These are phyloP conservation scores for Lichtheimia ramosa DNA, from an alignment of 371 early-diverging fungal species.

Conservation along the genomic window DNA sequence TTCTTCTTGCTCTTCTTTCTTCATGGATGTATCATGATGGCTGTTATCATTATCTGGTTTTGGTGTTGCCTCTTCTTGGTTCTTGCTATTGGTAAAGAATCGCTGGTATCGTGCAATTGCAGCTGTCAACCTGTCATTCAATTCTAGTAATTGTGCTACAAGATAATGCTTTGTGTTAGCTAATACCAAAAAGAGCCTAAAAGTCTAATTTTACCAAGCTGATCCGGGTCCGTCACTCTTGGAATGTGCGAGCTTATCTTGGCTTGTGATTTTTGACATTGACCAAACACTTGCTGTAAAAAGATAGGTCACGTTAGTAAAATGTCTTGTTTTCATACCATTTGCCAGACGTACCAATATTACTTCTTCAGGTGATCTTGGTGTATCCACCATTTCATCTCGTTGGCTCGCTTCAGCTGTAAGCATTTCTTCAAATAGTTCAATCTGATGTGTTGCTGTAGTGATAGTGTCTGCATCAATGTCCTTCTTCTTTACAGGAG, in stretches of 20 bases:
- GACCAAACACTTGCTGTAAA: slow-evolving; percentile 38
- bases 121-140: slow-evolving; percentile 40
- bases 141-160: slow-evolving; percentile 26
- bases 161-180: background rate
- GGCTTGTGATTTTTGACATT: slow-evolving; percentile 33
- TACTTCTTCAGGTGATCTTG: slow-evolving; percentile 16
- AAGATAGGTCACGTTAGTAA: no score
- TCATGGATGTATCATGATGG: background rate
- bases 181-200: no score
- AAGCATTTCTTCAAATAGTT: slow-evolving; percentile 23
- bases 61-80: background rate
- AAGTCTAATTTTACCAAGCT: slow-evolving; percentile 34
- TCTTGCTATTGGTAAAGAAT: slow-evolving; percentile 5
- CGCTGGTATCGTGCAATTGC: slow-evolving; percentile 22
- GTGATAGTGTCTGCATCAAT: slow-evolving; percentile 10
- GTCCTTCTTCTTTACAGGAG: background rate
- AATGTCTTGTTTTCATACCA: no score
- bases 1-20: background rate
- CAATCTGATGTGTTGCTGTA: slow-evolving; percentile 9
- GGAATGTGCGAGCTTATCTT: slow-evolving; percentile 35
- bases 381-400: slow-evolving; percentile 15
- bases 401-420: slow-evolving; percentile 11
- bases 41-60: slow-evolving; percentile 9
- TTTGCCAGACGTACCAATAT: slow-evolving; percentile 14
- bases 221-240: slow-evolving; percentile 27